Percentiles rank a stretch among this genome's conserved stretches.
Conservation (phyloP, 2,329 filamentous ascomycete genomes). For the Chaetoscypha palmicola region DNA sequence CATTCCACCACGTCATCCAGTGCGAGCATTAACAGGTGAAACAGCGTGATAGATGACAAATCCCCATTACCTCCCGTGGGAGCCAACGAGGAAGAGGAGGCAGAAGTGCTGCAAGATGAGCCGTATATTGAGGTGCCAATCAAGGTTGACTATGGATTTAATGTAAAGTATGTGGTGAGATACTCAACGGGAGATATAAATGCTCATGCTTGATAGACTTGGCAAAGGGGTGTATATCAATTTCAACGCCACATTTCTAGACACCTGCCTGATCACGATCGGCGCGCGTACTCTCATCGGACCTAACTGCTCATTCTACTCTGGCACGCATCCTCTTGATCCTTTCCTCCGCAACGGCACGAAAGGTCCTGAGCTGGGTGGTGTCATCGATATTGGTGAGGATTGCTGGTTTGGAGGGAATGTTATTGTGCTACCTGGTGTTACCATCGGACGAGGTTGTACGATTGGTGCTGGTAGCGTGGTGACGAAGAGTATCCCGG, state of each 20-base stretch:
- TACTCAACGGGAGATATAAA: neutral
- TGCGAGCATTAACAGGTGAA: no score
- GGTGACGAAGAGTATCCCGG: constrained; percentile 69
- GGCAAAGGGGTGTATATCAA: constrained; percentile 71
- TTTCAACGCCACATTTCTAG: constrained; percentile 66
- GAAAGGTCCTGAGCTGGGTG: constrained; percentile 66
- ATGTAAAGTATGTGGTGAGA: constrained; percentile 46
- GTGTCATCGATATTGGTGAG: constrained; percentile 66
- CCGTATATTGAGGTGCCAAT: constrained; percentile 67
- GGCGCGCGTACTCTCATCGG: constrained; percentile 73
- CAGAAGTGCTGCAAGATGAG: constrained; percentile 53
- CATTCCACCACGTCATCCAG: constrained; percentile 9
- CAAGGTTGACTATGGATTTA: constrained; percentile 70
- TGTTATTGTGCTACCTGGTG: constrained; percentile 64
- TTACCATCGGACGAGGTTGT: constrained; percentile 67
- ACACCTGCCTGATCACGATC: constrained; percentile 68
- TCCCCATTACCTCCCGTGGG: constrained; percentile 55
- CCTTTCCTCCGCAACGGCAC: constrained; percentile 67
- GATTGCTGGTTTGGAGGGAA: constrained; percentile 78
- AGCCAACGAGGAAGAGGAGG: constrained; percentile 55
- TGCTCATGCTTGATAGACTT: constrained; percentile 36
- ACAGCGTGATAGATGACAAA: constrained; percentile 50
- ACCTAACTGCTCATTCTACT: constrained; percentile 70
- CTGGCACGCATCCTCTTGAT: constrained; percentile 70
- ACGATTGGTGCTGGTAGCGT: constrained; percentile 77